Evolutionary conservation across 1,284 basidiomycete species (phyloP).

Genomic region (Melanopsichium pennsylvanicum): DNA sequence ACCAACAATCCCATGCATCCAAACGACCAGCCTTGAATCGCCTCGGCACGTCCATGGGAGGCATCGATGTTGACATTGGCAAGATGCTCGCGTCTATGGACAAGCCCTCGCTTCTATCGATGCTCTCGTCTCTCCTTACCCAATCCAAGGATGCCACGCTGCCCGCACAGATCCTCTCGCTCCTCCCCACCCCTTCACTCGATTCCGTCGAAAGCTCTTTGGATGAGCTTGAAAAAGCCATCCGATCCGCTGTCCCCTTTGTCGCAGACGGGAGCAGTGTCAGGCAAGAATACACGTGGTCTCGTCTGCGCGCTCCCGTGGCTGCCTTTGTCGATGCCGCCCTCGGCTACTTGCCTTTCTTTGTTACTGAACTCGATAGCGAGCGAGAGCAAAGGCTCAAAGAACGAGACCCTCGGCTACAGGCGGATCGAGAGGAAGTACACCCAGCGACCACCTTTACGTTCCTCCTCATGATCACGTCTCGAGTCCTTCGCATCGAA

Average conservation of each 20-base stretch:
- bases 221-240: constrained; percentile 49
- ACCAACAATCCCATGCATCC: constrained; percentile 7
- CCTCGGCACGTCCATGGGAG: constrained; percentile 41
- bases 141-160: constrained; percentile 42
- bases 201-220: constrained; percentile 48
- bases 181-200: constrained; percentile 57
- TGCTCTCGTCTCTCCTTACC: constrained; percentile 49
- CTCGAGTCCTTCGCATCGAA: constrained; percentile 51
- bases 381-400: constrained; percentile 35
- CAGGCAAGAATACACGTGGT: constrained; percentile 58
- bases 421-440: constrained; percentile 36
- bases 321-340: constrained; percentile 51
- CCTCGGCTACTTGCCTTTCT: constrained; percentile 50
- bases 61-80: constrained; percentile 52
- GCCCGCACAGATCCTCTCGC: constrained; percentile 52
- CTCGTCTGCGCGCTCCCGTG: constrained; percentile 47
- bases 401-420: constrained; percentile 25
- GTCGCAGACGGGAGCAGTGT: constrained; percentile 22
- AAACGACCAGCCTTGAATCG: constrained; percentile 29
- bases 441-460: constrained; percentile 57
- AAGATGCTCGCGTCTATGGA: constrained; percentile 59
- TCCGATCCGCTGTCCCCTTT: constrained; percentile 47
- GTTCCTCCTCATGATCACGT: constrained; percentile 52
- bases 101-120: constrained; percentile 53
- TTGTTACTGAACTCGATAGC: constrained; percentile 46